Evolutionary conservation across 345 rosid genomes (phyloP).

Genomic region (Cardamine chenopodiifolia): DNA sequence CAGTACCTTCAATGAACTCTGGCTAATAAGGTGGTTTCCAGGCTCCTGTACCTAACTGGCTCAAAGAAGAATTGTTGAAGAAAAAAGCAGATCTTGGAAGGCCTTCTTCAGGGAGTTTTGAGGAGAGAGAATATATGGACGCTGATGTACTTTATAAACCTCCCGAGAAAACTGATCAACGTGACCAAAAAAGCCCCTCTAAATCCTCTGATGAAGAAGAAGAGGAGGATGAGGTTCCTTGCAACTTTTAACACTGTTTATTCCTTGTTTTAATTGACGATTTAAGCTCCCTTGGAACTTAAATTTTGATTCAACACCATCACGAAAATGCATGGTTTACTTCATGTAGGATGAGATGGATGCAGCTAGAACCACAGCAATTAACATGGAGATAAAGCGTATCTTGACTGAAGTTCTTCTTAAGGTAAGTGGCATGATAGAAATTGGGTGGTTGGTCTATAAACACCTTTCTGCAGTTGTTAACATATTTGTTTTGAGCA

Average conservation of each 20-base stretch:
- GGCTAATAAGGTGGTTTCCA: slow-evolving; percentile 46
- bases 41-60: slow-evolving; percentile 97
- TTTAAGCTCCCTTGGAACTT: slow-evolving; percentile 11
- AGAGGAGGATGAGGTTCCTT: slow-evolving; percentile 72
- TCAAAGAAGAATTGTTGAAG: slow-evolving; percentile 90
- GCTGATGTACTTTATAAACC: slow-evolving; percentile 63
- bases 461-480: slow-evolving; percentile 1
- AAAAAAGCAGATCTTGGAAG: slow-evolving; percentile 69
- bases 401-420: slow-evolving; percentile 91
- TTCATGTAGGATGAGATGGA: slow-evolving; percentile 76
- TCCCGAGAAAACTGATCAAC: slow-evolving; percentile 53
- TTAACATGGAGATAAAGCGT: slow-evolving; percentile 92
- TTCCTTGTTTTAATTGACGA: neutral
- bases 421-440: slow-evolving; percentile 55
- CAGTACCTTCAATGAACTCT: slow-evolving; percentile 25
- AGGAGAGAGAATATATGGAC: slow-evolving; percentile 59
- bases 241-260: slow-evolving; percentile 22
- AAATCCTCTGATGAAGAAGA: slow-evolving; percentile 85
- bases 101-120: slow-evolving; percentile 65
- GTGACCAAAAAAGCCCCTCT: slow-evolving; percentile 68
- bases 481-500: slow-evolving; percentile 46
- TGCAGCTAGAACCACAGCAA: slow-evolving; percentile 67
- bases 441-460: slow-evolving; percentile 34
- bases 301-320: slow-evolving; percentile 27
- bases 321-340: slow-evolving; percentile 20